phyloP scores from a whole-genome alignment of 2,329 filamentous ascomycete genomes.

The Neodidymelliopsis sp. region DNA sequence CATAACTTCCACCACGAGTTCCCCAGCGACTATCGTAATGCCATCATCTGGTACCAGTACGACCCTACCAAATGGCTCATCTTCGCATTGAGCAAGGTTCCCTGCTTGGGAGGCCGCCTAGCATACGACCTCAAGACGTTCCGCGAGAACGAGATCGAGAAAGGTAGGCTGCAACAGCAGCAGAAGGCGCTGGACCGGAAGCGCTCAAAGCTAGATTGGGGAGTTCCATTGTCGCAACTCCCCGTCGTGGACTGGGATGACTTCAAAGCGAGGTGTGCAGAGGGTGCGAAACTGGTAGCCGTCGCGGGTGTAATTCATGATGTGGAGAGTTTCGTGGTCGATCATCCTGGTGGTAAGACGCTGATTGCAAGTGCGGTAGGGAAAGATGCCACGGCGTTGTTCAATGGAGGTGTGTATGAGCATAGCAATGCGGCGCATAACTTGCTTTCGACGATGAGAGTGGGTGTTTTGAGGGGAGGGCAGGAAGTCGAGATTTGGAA shows the following conservation, averaged over 20 bases:
- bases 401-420: constrained; percentile 51
- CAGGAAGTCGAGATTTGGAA: constrained; percentile 53
- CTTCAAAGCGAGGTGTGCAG: constrained; percentile 37
- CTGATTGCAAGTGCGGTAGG: constrained; percentile 47
- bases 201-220: constrained; percentile 49
- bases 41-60: constrained; percentile 49
- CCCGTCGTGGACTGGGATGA: constrained; percentile 52
- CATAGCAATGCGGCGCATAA: constrained; percentile 53
- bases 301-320: constrained; percentile 51
- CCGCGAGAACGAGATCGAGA: constrained; percentile 51
- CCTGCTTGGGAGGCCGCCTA: constrained; percentile 33
- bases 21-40: constrained; percentile 51
- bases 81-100: constrained; percentile 41
- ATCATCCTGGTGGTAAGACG: constrained; percentile 50
- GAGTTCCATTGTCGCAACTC: constrained; percentile 45
- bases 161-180: constrained; percentile 50
- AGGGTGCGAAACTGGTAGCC: constrained; percentile 43
- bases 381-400: constrained; percentile 51
- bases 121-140: constrained; percentile 51
- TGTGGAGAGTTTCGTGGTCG: constrained; percentile 44
- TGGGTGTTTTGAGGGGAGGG: constrained; percentile 49
- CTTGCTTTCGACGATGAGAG: constrained; percentile 49
- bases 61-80: constrained; percentile 54
- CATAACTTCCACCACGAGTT: constrained; percentile 55
- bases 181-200: constrained; percentile 51